These are phyloP conservation scores for Ogataea populi-albae DNA, from an alignment of 805 yeast genomes.

Conservation along the genomic window DNA sequence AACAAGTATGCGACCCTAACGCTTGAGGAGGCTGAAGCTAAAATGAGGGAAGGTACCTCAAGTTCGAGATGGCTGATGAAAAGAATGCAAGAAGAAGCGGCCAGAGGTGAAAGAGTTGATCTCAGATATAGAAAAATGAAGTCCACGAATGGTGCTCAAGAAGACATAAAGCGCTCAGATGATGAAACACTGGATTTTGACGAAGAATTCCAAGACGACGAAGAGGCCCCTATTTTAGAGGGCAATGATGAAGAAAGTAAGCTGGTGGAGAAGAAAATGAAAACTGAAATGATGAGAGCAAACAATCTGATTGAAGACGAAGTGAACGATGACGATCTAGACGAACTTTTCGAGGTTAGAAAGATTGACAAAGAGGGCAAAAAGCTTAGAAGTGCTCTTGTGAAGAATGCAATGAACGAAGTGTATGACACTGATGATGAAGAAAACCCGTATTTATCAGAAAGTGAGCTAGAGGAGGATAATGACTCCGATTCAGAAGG, in stretches of 20 bases:
- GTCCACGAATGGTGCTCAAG: conserved; percentile 31
- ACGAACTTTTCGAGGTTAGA: conserved; percentile 64
- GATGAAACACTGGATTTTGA: conserved; percentile 92
- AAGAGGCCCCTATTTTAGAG: conserved; percentile 96
- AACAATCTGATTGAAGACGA: conserved; percentile 65
- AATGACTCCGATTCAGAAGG: conserved; percentile 38
- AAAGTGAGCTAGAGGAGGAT: conserved; percentile 62
- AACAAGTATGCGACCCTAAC: conserved; percentile 92
- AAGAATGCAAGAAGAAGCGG: conserved; percentile 68
- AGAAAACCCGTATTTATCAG: conserved; percentile 71
- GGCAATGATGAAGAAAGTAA: conserved; percentile 95
- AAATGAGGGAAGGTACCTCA: conserved; percentile 71
- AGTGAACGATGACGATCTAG: conserved; percentile 62
- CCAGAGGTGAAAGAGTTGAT: conserved; percentile 51
- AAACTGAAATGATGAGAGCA: conserved; percentile 80
- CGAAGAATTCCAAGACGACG: conserved; percentile 97
- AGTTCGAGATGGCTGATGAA: conserved; percentile 96
- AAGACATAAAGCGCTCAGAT: conserved; percentile 53
- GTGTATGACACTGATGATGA: conserved; percentile 83
- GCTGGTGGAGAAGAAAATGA: conserved; percentile 79
- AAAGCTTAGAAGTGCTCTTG: conserved; percentile 76
- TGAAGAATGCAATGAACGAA: conserved; percentile 81
- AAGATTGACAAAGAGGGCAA: conserved; percentile 90
- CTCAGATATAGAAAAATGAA: conserved; percentile 48
- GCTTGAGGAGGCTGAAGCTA: conserved; percentile 92